A percentile compares a stretch with the other conserved stretches of the same genome.
phyloP scores from a whole-genome alignment of 202 grass and related monocot species.

The Setaria italica region DNA sequence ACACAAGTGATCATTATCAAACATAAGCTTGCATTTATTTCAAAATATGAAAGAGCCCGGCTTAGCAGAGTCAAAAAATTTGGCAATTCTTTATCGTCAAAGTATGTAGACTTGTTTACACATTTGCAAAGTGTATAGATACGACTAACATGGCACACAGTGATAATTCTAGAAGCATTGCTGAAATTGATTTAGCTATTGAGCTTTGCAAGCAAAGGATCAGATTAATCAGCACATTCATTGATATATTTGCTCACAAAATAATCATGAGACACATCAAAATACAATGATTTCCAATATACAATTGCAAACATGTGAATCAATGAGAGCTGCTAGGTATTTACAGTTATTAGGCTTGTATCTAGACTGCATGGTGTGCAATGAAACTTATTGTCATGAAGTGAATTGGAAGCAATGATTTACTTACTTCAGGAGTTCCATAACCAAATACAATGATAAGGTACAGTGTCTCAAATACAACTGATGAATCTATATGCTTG shows the following conservation, averaged over 20 bases:
- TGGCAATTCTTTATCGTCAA: slow-evolving; percentile 2
- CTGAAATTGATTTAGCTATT: slow-evolving; percentile 26
- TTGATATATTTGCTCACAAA: background rate
- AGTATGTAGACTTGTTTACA: slow-evolving; percentile 27
- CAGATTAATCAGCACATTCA: background rate
- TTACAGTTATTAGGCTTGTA: slow-evolving; percentile 27
- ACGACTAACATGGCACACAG: background rate
- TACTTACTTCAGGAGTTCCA: slow-evolving; percentile 91
- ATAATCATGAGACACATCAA: background rate
- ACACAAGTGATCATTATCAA: slow-evolving; percentile 22
- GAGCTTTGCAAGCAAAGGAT: background rate
- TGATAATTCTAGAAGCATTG: background rate
- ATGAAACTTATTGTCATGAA: background rate
- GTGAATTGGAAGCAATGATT: slow-evolving; percentile 30
- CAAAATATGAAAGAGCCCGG: background rate
- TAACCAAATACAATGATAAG: slow-evolving; percentile 85
- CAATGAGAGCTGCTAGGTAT: background rate
- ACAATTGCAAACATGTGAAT: slow-evolving; percentile 26
- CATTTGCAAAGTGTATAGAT: slow-evolving; percentile 16
- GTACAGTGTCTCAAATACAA: slow-evolving; percentile 95
- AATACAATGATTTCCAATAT: slow-evolving; percentile 24
- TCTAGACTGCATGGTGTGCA: slow-evolving; percentile 31
- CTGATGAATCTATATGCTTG: slow-evolving; percentile 84
- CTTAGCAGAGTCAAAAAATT: background rate
- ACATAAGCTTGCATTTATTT: slow-evolving; percentile 17